Percentiles rank a stretch among this genome's conserved stretches.
Evolutionary conservation across 164 flowering plant species (phyloP).

Genomic region (Magnolia changhungtana): DNA sequence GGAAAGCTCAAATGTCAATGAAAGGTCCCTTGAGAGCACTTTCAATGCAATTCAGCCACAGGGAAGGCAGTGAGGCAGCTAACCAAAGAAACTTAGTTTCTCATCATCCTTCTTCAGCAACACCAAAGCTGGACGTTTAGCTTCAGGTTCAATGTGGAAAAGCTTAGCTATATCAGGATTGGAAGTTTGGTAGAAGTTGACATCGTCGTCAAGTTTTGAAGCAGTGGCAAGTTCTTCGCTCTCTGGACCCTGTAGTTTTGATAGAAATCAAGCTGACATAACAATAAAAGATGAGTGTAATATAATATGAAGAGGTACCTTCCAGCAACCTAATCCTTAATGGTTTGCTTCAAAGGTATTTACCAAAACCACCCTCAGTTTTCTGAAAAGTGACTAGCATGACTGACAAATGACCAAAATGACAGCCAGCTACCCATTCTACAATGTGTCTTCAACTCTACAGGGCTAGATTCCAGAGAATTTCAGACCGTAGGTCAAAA

Average conservation of each 20-base stretch:
- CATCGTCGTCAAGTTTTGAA: conserved; percentile 82
- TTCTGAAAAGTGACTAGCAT: no score
- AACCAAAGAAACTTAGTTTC: conserved; percentile 71
- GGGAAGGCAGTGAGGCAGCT: conserved; percentile 20
- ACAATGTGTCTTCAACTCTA: no score
- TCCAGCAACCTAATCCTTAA: no score
- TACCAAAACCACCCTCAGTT: no score
- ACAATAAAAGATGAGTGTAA: not conserved
- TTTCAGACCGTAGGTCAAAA: no score
- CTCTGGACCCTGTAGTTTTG: conserved; percentile 62
- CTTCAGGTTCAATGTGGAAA: conserved; percentile 68
- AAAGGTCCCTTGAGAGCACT: not conserved
- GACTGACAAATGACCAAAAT: no score
- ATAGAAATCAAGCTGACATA: not conserved
- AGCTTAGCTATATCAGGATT: conserved; percentile 77
- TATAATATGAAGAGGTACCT: no score
- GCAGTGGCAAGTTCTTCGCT: conserved; percentile 84
- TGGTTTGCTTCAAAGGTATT: no score
- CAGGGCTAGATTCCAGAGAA: no score
- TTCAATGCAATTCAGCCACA: conserved; percentile 2
- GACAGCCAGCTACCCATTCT: no score
- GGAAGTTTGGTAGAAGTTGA: conserved; percentile 83
- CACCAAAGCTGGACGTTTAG: conserved; percentile 75
- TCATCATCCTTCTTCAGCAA: conserved; percentile 83
- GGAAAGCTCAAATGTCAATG: conserved; percentile 1